phyloP scores from a whole-genome alignment of 768 basidiomycete genomes.

The Tulasnella sp. region DNA sequence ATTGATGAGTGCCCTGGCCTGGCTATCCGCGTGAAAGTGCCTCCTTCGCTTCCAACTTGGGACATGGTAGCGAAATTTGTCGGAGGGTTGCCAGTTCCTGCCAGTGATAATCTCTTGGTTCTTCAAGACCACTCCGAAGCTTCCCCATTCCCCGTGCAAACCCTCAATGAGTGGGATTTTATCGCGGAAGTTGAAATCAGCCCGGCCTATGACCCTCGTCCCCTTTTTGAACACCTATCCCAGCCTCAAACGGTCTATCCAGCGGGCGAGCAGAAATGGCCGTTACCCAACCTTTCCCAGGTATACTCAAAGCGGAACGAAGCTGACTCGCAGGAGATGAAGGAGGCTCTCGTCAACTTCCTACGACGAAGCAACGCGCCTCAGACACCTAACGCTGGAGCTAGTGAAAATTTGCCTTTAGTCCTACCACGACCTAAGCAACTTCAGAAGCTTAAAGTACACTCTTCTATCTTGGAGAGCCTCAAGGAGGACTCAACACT shows the following conservation, averaged over 20 bases:
- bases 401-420: not conserved
- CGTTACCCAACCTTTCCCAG: not conserved
- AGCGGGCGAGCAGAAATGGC: not conserved
- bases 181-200: constrained; percentile 2
- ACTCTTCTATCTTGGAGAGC: not conserved
- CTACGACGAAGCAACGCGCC: not conserved
- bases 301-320: not conserved
- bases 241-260: not conserved
- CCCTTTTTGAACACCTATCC: not conserved
- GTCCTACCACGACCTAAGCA: not conserved
- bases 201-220: not conserved
- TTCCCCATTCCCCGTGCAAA: not conserved
- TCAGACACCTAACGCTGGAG: not conserved
- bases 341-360: not conserved
- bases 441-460: constrained; percentile 2
- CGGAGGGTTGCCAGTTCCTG: not conserved
- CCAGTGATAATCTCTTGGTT: not conserved
- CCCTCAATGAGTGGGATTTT: not conserved
- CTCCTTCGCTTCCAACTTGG: not conserved
- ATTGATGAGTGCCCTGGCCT: not conserved
- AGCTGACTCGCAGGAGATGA: constrained; percentile 9
- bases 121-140: constrained; percentile 4
- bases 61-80: not conserved
- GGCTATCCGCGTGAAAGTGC: not conserved
- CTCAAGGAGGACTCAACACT: not conserved